Evolutionary conservation across 2,329 filamentous ascomycete species (phyloP).

Genomic region (Claviceps paspali): DNA sequence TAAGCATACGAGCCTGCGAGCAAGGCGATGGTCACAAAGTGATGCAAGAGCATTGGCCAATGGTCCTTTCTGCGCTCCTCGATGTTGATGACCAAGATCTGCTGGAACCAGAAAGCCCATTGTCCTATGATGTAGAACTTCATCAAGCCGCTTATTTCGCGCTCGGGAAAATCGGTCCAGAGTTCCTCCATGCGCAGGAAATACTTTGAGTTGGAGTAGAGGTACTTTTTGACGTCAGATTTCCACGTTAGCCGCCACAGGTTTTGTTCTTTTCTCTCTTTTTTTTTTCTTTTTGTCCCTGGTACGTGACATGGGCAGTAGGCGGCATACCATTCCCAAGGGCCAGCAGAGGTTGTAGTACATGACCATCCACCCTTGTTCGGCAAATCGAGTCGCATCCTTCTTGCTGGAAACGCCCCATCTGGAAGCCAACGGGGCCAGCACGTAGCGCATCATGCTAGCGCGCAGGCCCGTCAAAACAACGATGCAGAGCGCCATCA

Average conservation of each 20-base stretch:
- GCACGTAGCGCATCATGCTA: constrained; percentile 68
- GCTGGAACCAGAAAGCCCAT: constrained; percentile 86
- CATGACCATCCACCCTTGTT: constrained; percentile 80
- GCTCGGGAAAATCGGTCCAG: constrained; percentile 73
- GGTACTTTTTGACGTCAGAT: constrained; percentile 50
- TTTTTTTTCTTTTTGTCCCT: no score
- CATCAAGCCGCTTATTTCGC: constrained; percentile 56
- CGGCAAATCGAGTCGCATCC: constrained; percentile 66
- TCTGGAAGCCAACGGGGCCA: constrained; percentile 58
- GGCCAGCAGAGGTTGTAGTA: constrained; percentile 74
- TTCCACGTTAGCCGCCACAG: not conserved
- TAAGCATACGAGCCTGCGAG: constrained; percentile 75
- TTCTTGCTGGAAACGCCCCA: constrained; percentile 63
- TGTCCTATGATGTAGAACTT: constrained; percentile 88
- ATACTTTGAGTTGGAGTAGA: constrained; percentile 64
- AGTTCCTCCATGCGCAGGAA: constrained; percentile 62
- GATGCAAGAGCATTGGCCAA: constrained; percentile 89
- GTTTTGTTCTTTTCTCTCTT: no score
- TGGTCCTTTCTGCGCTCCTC: constrained; percentile 91
- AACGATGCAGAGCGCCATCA: constrained; percentile 63
- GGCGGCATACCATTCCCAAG: constrained; percentile 60
- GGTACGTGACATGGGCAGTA: not conserved
- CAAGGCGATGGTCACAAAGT: constrained; percentile 74
- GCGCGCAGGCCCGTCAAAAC: constrained; percentile 78
- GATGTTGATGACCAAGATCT: constrained; percentile 86